Base-by-base conservation (phyloP, 1,284 basidiomycete genomes). In the Leccinum pachyderme region DNA sequence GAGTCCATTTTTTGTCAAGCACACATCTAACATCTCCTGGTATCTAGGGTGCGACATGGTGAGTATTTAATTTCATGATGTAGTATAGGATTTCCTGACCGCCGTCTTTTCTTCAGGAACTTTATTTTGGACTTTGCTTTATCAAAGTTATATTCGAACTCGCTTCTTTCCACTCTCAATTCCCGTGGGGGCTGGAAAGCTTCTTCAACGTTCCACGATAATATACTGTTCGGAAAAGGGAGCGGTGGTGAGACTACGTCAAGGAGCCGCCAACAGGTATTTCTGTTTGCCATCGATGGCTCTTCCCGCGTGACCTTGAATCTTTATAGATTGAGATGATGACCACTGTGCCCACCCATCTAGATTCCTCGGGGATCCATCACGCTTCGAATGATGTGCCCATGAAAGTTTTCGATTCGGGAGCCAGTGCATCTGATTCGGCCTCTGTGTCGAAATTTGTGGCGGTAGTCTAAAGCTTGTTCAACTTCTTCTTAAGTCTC, bases 81-180 rank as follows among this genome's bases (percentile, higher is more conserved):
- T 2, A 22, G 13, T 9, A 22, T 39, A 25, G n/a, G 7, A 3
- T 7, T 29, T 2, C 24, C 41, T 46, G 13, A 57, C 13, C 1
- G 1, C 22, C 32, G 15, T 8, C 6, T 33, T 47, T 18, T 44
- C 15, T 25, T 15, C 7, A 45, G 43, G 25, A 25, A 45, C 22
- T 41, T 41, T 25, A 45, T 45, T 8, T 45, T 24, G 73, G 81
- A 81, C 63, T 72, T 83, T 51, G 66, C 77, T 5, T 67, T 82
- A 25, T 77, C 80, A 2, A 82, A 82, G 49, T 71, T 83, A 2
- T 83, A 83, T 61, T 63, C 77, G n/a, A 83, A 83, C 58, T 79
- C 80, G 22, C 64, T 83, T 1, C 64, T 83, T 49, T 81, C 79
- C 5, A 79, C 80, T 5, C 72, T 83, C 25, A 83, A 83, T 59